A percentile compares a stretch with the other conserved stretches of the same genome.
phyloP scores from a whole-genome alignment of 257 asterid species.

The Echium plantagineum region DNA sequence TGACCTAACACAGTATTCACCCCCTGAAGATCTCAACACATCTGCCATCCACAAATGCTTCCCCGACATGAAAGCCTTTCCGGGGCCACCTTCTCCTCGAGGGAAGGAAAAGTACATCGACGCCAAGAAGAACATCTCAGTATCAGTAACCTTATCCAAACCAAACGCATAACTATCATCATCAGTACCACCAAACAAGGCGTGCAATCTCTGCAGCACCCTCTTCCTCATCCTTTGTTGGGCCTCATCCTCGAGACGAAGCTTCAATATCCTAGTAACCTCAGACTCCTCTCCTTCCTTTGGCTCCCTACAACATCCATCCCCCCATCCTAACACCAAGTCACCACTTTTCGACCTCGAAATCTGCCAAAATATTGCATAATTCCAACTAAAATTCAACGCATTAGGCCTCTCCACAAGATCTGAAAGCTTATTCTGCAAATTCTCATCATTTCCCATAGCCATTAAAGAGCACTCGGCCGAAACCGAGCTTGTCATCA shows the following conservation, averaged over 20 bases:
- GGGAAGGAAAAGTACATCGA: conserved; percentile 94
- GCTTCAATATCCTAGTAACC: conserved; percentile 31
- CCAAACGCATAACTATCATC: conserved; percentile 82
- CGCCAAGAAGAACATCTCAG: conserved; percentile 92
- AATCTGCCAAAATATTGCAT: conserved; percentile 92
- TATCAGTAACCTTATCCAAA: conserved; percentile 85
- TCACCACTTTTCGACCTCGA: conserved; percentile 81
- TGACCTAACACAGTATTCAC: conserved; percentile 70
- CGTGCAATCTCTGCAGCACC: conserved; percentile 69
- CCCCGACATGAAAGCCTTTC: conserved; percentile 55
- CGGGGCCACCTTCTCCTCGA: conserved; percentile 82
- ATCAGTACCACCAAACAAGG: conserved; percentile 65
- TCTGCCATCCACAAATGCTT: conserved; percentile 65
- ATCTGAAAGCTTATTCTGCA: conserved; percentile 30
- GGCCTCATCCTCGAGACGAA: conserved; percentile 57
- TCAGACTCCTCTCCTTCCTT: conserved; percentile 55
- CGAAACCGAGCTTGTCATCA: conserved; percentile 55
- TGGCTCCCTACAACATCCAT: conserved; percentile 93
- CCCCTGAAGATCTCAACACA: conserved; percentile 25
- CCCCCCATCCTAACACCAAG: conserved; percentile 93
- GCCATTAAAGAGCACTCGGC: conserved; percentile 76
- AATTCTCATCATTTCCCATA: conserved; percentile 62
- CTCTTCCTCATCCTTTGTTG: conserved; percentile 85
- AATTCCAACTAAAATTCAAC: conserved; percentile 13
- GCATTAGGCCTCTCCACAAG: no score